phyloP scores from a whole-genome alignment of 2,329 filamentous ascomycete species.

The Clarireedia hainanense region DNA sequence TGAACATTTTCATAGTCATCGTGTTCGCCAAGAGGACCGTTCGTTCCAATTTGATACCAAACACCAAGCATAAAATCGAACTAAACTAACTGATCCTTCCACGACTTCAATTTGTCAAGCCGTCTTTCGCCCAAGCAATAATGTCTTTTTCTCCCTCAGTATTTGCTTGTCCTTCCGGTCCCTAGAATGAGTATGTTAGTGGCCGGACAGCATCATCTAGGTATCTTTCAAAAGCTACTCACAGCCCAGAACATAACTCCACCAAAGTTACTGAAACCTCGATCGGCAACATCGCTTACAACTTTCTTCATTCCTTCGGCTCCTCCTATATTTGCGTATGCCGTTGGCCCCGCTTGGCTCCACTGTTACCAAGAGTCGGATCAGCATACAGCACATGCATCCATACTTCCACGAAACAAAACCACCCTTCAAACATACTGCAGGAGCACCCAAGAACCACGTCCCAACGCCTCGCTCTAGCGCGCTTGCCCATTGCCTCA shows the following conservation, averaged over 20 bases:
- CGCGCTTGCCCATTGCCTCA: constrained; percentile 30
- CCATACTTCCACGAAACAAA: background rate
- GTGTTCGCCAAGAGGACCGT: too few species aligned
- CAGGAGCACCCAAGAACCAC: constrained; percentile 31
- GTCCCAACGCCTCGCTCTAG: constrained; percentile 15
- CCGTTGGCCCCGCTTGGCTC: constrained; percentile 24
- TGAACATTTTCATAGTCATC: too few species aligned
- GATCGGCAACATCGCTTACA: constrained; percentile 26
- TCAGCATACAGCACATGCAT: background rate
- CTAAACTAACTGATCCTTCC: background rate
- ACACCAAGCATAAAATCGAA: too few species aligned
- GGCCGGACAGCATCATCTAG: background rate
- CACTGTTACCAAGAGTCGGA: constrained; percentile 6
- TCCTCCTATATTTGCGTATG: constrained; percentile 26
- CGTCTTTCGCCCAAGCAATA: constrained; percentile 21
- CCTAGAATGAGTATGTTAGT: background rate
- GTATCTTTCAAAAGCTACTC: background rate
- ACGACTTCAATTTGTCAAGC: constrained; percentile 4
- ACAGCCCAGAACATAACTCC: constrained; percentile 35
- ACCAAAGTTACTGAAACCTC: constrained; percentile 29
- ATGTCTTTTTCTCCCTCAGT: constrained; percentile 22
- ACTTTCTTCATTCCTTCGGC: constrained; percentile 23
- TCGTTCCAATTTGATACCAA: too few species aligned
- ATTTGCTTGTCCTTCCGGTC: constrained; percentile 22
- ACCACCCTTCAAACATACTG: background rate